phyloP scores from a whole-genome alignment of 768 basidiomycete species.

The Naganishia kalamii region DNA sequence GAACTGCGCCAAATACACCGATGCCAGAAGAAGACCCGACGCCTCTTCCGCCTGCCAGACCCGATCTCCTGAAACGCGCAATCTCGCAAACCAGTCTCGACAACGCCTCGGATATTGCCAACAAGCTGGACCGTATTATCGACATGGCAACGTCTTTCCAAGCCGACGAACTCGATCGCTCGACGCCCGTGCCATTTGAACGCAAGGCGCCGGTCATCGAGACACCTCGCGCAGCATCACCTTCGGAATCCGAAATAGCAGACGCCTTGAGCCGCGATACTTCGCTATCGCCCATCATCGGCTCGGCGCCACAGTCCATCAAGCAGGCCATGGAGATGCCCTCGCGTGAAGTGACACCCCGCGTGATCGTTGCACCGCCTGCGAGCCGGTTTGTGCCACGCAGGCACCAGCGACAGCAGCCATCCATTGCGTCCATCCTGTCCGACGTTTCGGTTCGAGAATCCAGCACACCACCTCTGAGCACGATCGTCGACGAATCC shows the following conservation, averaged over 20 bases:
- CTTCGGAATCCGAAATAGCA: not conserved
- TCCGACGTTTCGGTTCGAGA: conserved; percentile 48
- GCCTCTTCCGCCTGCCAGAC: conserved; percentile 10
- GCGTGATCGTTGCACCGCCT: not conserved
- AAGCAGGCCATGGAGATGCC: conserved; percentile 17
- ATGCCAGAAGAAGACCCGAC: conserved; percentile 8
- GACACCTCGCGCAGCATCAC: not conserved
- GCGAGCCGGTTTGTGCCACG: not conserved
- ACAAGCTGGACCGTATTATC: conserved; percentile 48
- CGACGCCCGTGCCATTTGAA: conserved; percentile 7
- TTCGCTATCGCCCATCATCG: not conserved
- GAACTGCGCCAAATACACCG: conserved; percentile 44
- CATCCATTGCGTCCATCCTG: conserved; percentile 68
- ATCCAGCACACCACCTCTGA: conserved; percentile 24
- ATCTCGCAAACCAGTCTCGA: not conserved
- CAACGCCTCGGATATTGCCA: conserved; percentile 28
- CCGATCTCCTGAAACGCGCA: conserved; percentile 41
- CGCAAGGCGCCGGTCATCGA: not conserved
- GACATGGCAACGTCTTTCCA: conserved; percentile 41
- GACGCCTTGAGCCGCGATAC: not conserved
- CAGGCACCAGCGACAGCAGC: conserved; percentile 48
- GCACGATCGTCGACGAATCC: conserved; percentile 14
- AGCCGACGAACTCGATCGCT: conserved; percentile 12
- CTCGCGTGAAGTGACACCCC: not conserved
- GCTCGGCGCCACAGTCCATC: conserved; percentile 14